Percentiles rank a stretch among this genome's conserved stretches.
phyloP scores from a whole-genome alignment of 1,284 basidiomycete species.

The Cutaneotrichosporon cavernicola region DNA sequence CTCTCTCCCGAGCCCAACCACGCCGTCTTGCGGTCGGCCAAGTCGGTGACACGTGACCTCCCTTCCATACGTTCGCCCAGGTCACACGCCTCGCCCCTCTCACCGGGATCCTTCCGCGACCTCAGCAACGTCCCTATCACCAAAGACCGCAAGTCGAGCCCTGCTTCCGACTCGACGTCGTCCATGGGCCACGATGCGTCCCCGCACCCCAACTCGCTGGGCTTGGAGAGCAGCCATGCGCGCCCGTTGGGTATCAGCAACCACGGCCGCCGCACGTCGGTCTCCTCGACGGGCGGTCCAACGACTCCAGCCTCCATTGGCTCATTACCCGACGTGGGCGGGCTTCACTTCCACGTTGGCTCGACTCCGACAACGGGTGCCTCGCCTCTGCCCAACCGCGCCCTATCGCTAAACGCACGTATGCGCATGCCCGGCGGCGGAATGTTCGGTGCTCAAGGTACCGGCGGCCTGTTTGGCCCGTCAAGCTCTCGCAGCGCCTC shows the following conservation, averaged over 20 bases:
- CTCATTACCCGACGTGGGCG: constrained; percentile 45
- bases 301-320: constrained; percentile 37
- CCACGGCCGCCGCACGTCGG: constrained; percentile 23
- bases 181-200: constrained; percentile 34
- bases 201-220: constrained; percentile 20
- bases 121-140: constrained; percentile 21
- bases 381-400: constrained; percentile 34
- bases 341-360: constrained; percentile 40
- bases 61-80: constrained; percentile 44
- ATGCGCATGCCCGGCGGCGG: constrained; percentile 46
- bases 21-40: constrained; percentile 27
- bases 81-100: constrained; percentile 39
- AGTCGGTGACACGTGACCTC: constrained; percentile 41
- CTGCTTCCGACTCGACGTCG: constrained; percentile 48
- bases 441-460: constrained; percentile 39
- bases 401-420: constrained; percentile 31
- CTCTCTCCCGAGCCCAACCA: constrained; percentile 54
- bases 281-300: constrained; percentile 31
- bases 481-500: constrained; percentile 8
- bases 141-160: constrained; percentile 41
- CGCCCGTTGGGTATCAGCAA: constrained; percentile 23
- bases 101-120: constrained; percentile 43
- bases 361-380: constrained; percentile 26
- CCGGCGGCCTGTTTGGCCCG: neutral
- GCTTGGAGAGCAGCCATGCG: constrained; percentile 11